These are phyloP conservation scores for Cerioporus squamosus DNA, from an alignment of 1,284 basidiomycete species.

Conservation along the genomic window DNA sequence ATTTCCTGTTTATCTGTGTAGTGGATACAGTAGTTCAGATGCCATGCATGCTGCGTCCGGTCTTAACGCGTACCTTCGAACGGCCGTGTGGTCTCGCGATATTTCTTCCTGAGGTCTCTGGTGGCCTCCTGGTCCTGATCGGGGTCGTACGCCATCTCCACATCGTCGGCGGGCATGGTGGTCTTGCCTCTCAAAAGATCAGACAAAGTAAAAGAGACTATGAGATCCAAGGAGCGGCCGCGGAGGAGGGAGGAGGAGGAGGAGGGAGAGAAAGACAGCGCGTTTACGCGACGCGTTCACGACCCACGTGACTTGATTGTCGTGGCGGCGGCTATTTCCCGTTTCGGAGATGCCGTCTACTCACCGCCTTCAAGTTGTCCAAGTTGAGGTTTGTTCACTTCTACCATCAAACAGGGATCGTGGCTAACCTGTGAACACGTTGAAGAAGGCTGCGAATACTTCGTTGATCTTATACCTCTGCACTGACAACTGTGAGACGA, in stretches of 20 bases:
- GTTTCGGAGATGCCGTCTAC: too few species aligned
- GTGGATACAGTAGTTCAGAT: neutral
- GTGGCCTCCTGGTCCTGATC: slow-evolving; percentile 80
- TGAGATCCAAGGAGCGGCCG: neutral
- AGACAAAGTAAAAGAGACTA: neutral
- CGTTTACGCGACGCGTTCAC: neutral
- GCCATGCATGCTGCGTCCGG: neutral
- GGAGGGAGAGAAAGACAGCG: neutral
- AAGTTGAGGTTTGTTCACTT: too few species aligned
- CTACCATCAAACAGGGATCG: too few species aligned
- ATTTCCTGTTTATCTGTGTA: slow-evolving; percentile 47
- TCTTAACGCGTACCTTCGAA: slow-evolving; percentile 55
- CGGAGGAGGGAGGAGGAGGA: neutral
- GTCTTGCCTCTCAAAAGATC: neutral
- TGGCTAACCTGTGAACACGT: too few species aligned
- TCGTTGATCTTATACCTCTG: too few species aligned
- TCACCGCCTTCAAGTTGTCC: too few species aligned
- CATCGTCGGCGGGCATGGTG: slow-evolving; percentile 9
- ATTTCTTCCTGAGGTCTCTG: slow-evolving; percentile 69
- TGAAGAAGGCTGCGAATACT: too few species aligned
- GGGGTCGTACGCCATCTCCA: slow-evolving; percentile 59
- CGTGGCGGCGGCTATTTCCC: too few species aligned
- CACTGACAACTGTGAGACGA: too few species aligned
- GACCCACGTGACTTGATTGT: neutral
- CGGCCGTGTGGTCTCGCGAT: slow-evolving; percentile 63